These are phyloP conservation scores for Xanthoceras sorbifolium DNA, from an alignment of 345 rosid species.

Conservation along the genomic window DNA sequence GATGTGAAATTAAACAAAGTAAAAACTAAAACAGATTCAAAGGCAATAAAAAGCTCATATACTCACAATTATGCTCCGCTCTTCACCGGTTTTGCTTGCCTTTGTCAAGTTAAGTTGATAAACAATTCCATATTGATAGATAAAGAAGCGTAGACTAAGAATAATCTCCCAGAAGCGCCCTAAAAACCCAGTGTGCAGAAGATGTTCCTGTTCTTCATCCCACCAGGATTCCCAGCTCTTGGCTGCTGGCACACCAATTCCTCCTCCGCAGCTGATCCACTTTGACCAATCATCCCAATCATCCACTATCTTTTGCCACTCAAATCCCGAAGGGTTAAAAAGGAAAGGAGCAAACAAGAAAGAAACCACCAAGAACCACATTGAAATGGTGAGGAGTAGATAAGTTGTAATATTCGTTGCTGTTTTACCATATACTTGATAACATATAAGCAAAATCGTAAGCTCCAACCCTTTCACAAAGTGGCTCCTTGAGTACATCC, in stretches of 20 bases:
- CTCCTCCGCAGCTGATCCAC: conserved; percentile 91
- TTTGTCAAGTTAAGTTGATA: conserved; percentile 71
- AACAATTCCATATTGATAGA: conserved; percentile 90
- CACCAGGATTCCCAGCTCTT: conserved; percentile 99
- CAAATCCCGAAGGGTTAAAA: conserved; percentile 94
- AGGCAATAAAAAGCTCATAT: conserved; percentile 1
- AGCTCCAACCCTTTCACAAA: conserved; percentile 89
- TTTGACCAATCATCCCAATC: conserved; percentile 98
- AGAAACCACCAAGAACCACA: conserved; percentile 89
- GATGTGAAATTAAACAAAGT: not conserved
- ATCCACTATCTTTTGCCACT: conserved; percentile 97
- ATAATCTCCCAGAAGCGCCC: conserved; percentile 79
- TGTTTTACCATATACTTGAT: conserved; percentile 63
- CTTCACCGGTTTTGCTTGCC: conserved; percentile 54
- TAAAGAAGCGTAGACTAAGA: conserved; percentile 72
- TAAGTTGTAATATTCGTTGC: conserved; percentile 35
- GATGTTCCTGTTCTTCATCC: conserved; percentile 97
- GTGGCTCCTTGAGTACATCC: conserved; percentile 98
- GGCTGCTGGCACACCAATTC: conserved; percentile 87
- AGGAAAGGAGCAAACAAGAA: conserved; percentile 90
- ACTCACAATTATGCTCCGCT: conserved; percentile 67
- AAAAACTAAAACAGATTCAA: conserved; percentile 1
- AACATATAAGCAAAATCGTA: conserved; percentile 69
- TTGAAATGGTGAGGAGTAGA: conserved; percentile 60
- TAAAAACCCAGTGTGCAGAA: conserved; percentile 63